Evolutionary conservation across 306 rosid species (phyloP), one percentile per base, ranked within the genome.

Genomic region (Fragaria iinumae): DNA sequence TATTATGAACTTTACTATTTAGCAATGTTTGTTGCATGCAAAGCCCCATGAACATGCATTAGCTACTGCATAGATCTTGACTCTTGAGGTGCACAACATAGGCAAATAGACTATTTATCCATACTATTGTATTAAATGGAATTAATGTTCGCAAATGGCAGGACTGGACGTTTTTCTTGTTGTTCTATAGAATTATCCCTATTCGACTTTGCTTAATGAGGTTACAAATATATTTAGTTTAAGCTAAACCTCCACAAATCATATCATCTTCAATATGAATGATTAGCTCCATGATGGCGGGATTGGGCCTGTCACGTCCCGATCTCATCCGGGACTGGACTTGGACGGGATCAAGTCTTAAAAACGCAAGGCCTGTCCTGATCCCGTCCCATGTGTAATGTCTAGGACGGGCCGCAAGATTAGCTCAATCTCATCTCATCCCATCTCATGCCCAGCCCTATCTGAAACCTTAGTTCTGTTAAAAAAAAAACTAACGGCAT

Each of bases 381-480:
- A 32, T 32, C 34, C 4, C 3, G 34, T 32, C 34, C 4, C 34
- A 2, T 32, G 34, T 32, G 34, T 3, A 32, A 32, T 32, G 34
- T 32, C 34, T 0, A 2, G 0, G 34, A 2, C 0, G 4, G 32
- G 34, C 34, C 34, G 2, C 0, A 0, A 0, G 34, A 32, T 32
- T 32, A 32, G 34, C 34, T 32, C 0, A 32, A 32, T 32, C 32
- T 2, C 3, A 2, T 29, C 32, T 29, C 32, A 29, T 29, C 34
- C 34, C 4, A 0, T 32, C 4, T 0, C 34, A 32, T 2, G 4
- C 34, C 34, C 34, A 32, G 3, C 4, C 4, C 4, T 32, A 32
- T 32, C 34, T 32, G 0, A 32, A 32, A 32, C 34, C 34, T 32
- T 32, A 32, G 34, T 32, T 32, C 34, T 0, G 34, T 32, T 32